phyloP scores from a whole-genome alignment of 306 rosid species.

The Sindora glabra region DNA sequence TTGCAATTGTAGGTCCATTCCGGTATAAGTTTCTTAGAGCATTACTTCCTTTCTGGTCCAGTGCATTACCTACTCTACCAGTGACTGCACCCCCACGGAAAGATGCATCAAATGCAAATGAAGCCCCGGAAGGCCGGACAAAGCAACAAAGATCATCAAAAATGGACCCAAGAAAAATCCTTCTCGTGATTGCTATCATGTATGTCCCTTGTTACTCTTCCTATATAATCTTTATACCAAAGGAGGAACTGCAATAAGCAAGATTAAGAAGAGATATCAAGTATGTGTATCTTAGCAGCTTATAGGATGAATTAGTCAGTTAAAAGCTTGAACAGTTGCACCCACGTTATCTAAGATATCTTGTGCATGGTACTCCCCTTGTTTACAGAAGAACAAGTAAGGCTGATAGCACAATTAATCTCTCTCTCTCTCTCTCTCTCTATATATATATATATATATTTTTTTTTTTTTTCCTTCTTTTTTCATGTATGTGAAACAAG shows the following conservation, averaged over 20 bases:
- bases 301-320: constrained; percentile 6
- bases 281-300: constrained; percentile 7
- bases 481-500: too few species aligned
- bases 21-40: constrained; percentile 87
- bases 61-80: constrained; percentile 85
- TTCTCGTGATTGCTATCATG: constrained; percentile 89
- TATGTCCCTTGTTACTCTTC: constrained; percentile 22
- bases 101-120: constrained; percentile 51
- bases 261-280: not conserved
- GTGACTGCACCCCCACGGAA: constrained; percentile 79
- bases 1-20: constrained; percentile 67
- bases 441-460: too few species aligned
- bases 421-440: too few species aligned
- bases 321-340: not conserved
- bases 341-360: not conserved
- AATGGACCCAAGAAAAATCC: constrained; percentile 97
- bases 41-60: constrained; percentile 91
- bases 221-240: not conserved
- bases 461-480: too few species aligned
- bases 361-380: not conserved
- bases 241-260: constrained; percentile 5
- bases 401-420: not conserved
- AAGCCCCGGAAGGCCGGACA: constrained; percentile 63
- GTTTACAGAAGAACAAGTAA: not conserved
- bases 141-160: constrained; percentile 79